A percentile compares a stretch with the other conserved stretches of the same genome.
phyloP scores from a whole-genome alignment of 106 monocot genomes.

The Agapanthus africanus region DNA sequence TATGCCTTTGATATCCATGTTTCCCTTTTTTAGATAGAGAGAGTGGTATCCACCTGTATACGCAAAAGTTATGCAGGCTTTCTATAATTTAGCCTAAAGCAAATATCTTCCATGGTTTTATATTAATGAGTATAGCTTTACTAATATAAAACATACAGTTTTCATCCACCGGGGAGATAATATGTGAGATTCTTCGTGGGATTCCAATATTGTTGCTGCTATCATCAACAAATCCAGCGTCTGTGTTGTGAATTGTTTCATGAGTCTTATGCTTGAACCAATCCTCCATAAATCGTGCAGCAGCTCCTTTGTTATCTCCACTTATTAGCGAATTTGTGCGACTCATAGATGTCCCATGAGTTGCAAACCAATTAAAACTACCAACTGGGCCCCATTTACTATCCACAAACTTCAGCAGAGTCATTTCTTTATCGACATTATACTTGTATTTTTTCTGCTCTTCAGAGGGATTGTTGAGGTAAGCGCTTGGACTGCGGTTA shows the following conservation, averaged over 20 bases:
- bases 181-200: constrained; percentile 48
- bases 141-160: constrained; percentile 34
- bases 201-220: constrained; percentile 3
- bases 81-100: no score
- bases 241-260: constrained; percentile 7
- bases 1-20: no score
- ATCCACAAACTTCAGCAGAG: constrained; percentile 88
- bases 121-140: not conserved
- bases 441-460: constrained; percentile 63
- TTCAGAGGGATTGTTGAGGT: constrained; percentile 72
- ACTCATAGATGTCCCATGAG: constrained; percentile 97
- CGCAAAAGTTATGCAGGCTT: no score
- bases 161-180: constrained; percentile 41
- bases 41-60: no score
- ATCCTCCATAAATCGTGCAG: constrained; percentile 94
- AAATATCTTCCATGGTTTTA: not conserved
- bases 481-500: constrained; percentile 89
- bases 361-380: constrained; percentile 96
- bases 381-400: constrained; percentile 74
- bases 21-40: no score
- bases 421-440: constrained; percentile 90
- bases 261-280: constrained; percentile 46
- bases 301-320: constrained; percentile 98
- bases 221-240: constrained; percentile 14
- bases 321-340: constrained; percentile 81